Base-by-base conservation (phyloP, 441 rosid species). In the Gossypium lobatum region DNA sequence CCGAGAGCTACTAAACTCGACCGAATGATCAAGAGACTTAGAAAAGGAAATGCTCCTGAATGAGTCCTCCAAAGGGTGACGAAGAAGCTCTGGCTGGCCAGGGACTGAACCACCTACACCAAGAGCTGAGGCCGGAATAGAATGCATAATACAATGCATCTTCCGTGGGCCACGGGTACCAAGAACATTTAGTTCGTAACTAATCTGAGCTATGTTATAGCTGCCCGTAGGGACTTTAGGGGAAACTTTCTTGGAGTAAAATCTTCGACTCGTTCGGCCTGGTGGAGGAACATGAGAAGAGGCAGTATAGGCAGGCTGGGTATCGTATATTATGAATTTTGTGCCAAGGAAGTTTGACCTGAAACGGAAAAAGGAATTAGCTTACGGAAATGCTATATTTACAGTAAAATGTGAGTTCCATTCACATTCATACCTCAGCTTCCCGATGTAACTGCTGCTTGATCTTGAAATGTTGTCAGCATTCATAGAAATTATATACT, bases 401-500 rank as follows among this genome's bases (percentile, higher is more conserved):
- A 13, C 39, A 48, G 25, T 48, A 67, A 25, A 25, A 48, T 45
- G 23, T 7, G 4, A 16, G 20, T 16, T 31, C 39, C 9, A 20
- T 11, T 52, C 26, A 65, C n/a, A 73, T 11, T 57, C 78, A 73
- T 73, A 87, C 93, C 91, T 86, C 75, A 89, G 82, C 80, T 89
- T 89, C 71, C 93, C 93, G 2, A 89, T 85, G 78, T 89, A 89
- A 67, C 87, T 79, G 81, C 85, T 86, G 72, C 93, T 89, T 50
- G 93, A 87, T 84, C 93, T 83, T 74, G 93, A 89, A 77, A 89
- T 86, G 77, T 81, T 89, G 58, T 85, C 89, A n/a, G 93, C 93
- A 81, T 89, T 86, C 89, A 89, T 83, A 45, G 93, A 89, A 82
- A 89, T 83, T 23, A 89, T 83, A 76, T 89, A 89, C 83, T 89